Evolutionary conservation across 2,329 filamentous ascomycete species (phyloP), one percentile per base, ranked within the genome.

Genomic region (Ophioceras dolichostomum): DNA sequence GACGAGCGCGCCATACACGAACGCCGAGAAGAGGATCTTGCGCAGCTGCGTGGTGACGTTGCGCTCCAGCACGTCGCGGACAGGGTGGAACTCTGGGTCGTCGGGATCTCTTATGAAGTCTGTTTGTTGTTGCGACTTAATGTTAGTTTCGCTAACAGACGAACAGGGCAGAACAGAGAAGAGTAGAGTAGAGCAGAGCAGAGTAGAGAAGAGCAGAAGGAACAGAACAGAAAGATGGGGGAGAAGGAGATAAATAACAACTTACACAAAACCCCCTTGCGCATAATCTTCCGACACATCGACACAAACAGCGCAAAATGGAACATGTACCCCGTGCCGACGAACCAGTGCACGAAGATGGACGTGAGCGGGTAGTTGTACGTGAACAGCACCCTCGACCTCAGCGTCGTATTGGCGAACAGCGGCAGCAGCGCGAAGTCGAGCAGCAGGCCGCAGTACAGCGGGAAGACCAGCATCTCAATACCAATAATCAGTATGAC

Each of bases 321-420:
- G 62, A 98, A 98, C 93, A 98, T 98, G 59, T 98, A 98, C 44
- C 88, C 94, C 4, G 91, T 98, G 34, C 91, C 91, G 39, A 95
- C 81, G 53, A 98, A 98, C 91, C 91, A 98, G 57, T 98, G 91
- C 37, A 96, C 83, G 55, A 98, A 98, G 12, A 93, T 76, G 12
- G 89, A 94, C 1, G 87, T 95, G 46, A 89, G 71, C 0, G 91
- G 91, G 42, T 81, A 86, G 42, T 76, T 69, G 38, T 75, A 64
- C 2, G 85, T 85, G 51, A 94, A 98, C 4, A 76, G 64, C 36
- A 94, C 62, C 17, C 91, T 76, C 7, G 84, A 86, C 44, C 72
- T 70, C 36, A 95, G 59, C 1, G 83, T 88, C 1, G 86, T 80
- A 43, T 79, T 69, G 45, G 86, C 81, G 53, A 98, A 98, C 0